Evolutionary conservation across 106 monocot genomes (phyloP), one percentile per base, ranked within the genome.

Genomic region (Allium fistulosum): DNA sequence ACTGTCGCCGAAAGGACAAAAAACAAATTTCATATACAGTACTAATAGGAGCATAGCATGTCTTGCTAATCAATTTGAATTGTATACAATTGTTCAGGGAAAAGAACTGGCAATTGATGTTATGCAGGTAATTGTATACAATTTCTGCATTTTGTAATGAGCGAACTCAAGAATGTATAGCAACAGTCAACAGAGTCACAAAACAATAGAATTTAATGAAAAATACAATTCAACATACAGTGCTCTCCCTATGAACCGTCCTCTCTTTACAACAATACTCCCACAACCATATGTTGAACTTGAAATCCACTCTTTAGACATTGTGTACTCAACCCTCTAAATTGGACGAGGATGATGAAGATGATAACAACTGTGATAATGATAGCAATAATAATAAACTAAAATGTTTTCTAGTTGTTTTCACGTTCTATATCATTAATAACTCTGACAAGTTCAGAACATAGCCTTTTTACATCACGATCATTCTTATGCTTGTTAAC

Each of bases 381-480:
- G 7, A 55, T 55, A 55, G 15, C 15, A 15, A 55, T 55, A 55
- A 55, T 55, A 8, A 55, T 12, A 3, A 55, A 55, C 11, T 55
- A 55, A 55, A 55, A 6, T 12, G 6, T 12, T 55, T 69, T n/a
- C 7, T 57, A 8, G 10, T 57, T 57, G 8, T 57, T 9, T 51
- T 17, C 55, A 48, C 53, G 53, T 46, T 75, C 75, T 55, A 75
- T 51, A 26, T 22, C 66, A 17, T 48, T 61, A 26, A 75, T 53
- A 15, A 69, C 68, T 62, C 14, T 9, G 13, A 15, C 6, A 18
- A 75, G 75, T 58, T 75, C 61, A 46, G 51, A 52, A 3, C 61
- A 75, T 2, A 69, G 17, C 9, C 68, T 69, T 0, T n/a, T 26
- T 6, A 75, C 69, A 61, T 75, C 75, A 49, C 62, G 75, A 14